Base-by-base conservation (phyloP, 2,329 filamentous ascomycete genomes). In the Fusarium sp. region DNA sequence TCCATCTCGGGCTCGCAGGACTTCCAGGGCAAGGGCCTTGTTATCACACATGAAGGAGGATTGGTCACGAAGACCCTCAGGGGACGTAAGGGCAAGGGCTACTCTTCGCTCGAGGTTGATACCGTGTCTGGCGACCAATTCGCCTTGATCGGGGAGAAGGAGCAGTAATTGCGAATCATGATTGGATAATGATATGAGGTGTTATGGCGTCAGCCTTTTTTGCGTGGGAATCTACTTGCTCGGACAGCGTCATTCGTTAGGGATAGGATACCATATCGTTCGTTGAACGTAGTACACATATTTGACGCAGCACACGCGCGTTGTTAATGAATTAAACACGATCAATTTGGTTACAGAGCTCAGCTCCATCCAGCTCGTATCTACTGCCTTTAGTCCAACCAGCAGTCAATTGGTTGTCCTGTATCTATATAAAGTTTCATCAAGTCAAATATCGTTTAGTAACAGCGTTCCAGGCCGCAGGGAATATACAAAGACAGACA, bases 21-120 rank as follows among this genome's bases (percentile, higher is more conserved):
- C 3, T 74, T 82, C 9, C 62, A 50, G 20, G 85, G 85, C 15
- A 76, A 80, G 39, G 83, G 77, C 17, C 77, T 87, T 14, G 64
- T 75, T 50, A 67, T 84, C 4, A 73, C 72, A 4, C 62, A 69
- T 2, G 77, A 76, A 72, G 75, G 76, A 5, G 75, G 77, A 2
- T 66, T 48, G 34, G 60, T 77, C 19, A 73, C 74, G 38, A 76
- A 75, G 59, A 59, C 67, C 6, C 55, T 80, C 20, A 24, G 75
- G 38, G 83, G 81, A 1, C 73, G 68, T 60, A 85, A 84, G 77
- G 84, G 84, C 6, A 67, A 73, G 3, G 77, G 74, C 19, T 38
- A 60, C 15, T 83, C 80, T 20, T 70, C 65, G 3, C 66, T 81
- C 3, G 59, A 69, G 11, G 68, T 78, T 11, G 61, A 73, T 9